A percentile compares a stretch with the other conserved stretches of the same genome.
phyloP scores from a whole-genome alignment of 1,284 basidiomycete species.

The Cryptococcus sp. region DNA sequence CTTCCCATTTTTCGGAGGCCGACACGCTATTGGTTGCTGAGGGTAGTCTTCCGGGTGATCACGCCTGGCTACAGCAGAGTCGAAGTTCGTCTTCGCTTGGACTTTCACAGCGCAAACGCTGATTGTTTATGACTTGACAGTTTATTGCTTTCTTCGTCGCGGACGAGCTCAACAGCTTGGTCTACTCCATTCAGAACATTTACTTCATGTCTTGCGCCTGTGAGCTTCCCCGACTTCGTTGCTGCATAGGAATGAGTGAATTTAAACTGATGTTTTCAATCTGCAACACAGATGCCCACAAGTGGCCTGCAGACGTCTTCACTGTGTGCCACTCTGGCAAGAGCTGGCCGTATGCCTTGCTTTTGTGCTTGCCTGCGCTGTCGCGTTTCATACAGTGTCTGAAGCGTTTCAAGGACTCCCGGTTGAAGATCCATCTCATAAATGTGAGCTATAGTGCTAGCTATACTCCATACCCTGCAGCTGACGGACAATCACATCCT shows the following conservation, averaged over 20 bases:
- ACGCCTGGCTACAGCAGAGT: constrained; percentile 69
- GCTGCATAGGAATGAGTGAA: not conserved
- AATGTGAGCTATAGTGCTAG: constrained; percentile 58
- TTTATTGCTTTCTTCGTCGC: constrained; percentile 53
- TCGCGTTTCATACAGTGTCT: constrained; percentile 80
- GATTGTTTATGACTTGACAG: not conserved
- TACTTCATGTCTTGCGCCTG: constrained; percentile 53
- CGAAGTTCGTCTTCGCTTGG: constrained; percentile 57
- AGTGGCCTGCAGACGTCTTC: constrained; percentile 43
- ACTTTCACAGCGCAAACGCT: too few species aligned
- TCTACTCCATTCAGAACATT: constrained; percentile 68
- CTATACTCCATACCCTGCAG: not conserved
- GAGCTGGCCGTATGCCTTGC: constrained; percentile 57
- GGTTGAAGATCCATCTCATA: constrained; percentile 71
- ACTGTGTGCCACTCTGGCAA: constrained; percentile 64
- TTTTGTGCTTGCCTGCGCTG: constrained; percentile 50
- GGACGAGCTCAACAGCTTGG: constrained; percentile 73
- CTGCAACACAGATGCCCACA: constrained; percentile 24
- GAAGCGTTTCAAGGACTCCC: constrained; percentile 77
- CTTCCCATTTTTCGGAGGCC: constrained; percentile 63
- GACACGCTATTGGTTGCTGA: constrained; percentile 76
- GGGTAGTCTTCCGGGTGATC: constrained; percentile 61
- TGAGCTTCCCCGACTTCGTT: constrained; percentile 11
- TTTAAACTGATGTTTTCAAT: not conserved
- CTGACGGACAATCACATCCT: constrained; percentile 1